Conservation (phyloP, 169 alveolate genomes). For the Amoebophrya sp. region DNA sequence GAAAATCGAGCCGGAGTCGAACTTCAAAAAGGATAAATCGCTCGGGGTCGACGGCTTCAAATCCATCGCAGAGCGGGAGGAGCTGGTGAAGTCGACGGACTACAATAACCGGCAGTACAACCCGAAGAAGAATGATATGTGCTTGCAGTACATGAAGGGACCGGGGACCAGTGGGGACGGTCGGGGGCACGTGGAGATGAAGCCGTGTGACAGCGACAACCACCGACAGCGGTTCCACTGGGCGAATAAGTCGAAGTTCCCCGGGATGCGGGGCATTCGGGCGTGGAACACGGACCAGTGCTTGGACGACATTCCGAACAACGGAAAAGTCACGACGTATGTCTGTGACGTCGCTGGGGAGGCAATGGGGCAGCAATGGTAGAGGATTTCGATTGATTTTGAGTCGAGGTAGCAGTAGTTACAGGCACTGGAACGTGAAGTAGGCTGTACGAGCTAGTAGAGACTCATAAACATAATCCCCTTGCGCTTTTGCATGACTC, state of each 20-base stretch:
- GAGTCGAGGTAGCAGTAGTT: too few species aligned
- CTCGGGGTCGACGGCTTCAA: too few species aligned
- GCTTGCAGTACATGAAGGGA: neutral
- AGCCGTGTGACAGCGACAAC: neutral
- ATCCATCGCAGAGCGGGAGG: too few species aligned
- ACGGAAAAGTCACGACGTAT: neutral
- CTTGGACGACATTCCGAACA: neutral
- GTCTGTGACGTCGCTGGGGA: neutral
- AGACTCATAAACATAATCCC: too few species aligned
- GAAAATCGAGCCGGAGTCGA: too few species aligned
- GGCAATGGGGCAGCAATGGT: conserved; percentile 5
- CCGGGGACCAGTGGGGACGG: conserved; percentile 17
- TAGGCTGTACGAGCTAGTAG: too few species aligned
- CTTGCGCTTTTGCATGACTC: too few species aligned
- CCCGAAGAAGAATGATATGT: neutral
- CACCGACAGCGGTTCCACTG: neutral
- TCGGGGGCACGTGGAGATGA: neutral
- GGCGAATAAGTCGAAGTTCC: neutral
- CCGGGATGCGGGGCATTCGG: conserved; percentile 7
- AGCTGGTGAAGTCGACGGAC: too few species aligned
- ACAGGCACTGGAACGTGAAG: too few species aligned
- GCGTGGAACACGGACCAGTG: conserved; percentile 26
- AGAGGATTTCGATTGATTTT: too few species aligned
- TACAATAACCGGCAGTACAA: too few species aligned
- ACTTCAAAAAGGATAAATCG: too few species aligned